Evolutionary conservation across 2,329 filamentous ascomycete genomes (phyloP).

Genomic region (Talaromyces sp.): DNA sequence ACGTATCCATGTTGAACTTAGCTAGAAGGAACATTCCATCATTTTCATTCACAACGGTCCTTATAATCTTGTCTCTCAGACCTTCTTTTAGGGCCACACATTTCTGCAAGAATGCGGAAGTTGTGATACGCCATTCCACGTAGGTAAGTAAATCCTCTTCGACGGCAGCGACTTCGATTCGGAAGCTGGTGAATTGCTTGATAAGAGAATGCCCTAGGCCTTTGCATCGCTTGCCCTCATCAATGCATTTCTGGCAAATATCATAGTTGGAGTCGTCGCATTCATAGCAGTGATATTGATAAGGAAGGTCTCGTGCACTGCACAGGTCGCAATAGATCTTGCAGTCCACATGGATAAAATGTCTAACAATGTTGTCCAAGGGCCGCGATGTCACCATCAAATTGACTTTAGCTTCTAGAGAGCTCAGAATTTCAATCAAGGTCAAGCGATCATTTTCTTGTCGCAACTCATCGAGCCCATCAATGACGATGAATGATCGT

Average conservation of each 20-base stretch:
- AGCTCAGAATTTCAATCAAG: not conserved
- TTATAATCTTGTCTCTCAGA: not conserved
- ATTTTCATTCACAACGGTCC: not conserved
- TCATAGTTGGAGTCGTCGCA: not conserved
- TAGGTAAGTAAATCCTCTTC: not conserved
- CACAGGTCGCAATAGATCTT: not conserved
- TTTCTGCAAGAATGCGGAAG: constrained; percentile 1
- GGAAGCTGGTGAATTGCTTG: not conserved
- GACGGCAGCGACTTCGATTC: not conserved
- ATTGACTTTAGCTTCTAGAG: not conserved
- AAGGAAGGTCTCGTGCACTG: not conserved
- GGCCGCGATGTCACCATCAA: not conserved
- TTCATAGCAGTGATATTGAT: not conserved
- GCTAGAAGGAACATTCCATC: not conserved
- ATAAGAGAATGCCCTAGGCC: not conserved
- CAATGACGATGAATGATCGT: not conserved
- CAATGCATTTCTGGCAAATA: not conserved
- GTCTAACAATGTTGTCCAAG: not conserved
- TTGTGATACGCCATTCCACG: constrained; percentile 1
- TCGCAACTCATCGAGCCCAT: not conserved
- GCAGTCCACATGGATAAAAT: not conserved
- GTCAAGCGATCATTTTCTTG: not conserved
- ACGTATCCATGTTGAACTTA: not conserved
- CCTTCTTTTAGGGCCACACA: not conserved
- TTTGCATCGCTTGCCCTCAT: not conserved